phyloP scores from a whole-genome alignment of 1,139 yeast species.

The Sugiyamaella pinicola region DNA sequence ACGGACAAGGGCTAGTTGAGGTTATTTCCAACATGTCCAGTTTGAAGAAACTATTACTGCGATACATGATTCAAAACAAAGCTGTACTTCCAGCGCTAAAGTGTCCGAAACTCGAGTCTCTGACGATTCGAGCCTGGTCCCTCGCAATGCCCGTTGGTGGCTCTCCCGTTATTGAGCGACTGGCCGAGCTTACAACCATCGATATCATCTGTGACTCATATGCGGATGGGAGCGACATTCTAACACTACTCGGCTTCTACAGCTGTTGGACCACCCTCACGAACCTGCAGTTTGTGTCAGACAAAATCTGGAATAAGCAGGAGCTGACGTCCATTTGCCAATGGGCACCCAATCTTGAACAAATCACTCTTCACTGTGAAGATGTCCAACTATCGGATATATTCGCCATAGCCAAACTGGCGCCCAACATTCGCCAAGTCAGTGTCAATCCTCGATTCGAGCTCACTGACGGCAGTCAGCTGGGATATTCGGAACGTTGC shows the following conservation, averaged over 20 bases:
- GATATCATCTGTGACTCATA: constrained; percentile 8
- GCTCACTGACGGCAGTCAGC: background rate
- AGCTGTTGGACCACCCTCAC: constrained; percentile 2
- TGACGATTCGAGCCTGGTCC: constrained; percentile 8
- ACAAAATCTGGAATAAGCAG: constrained; percentile 3
- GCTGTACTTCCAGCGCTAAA: constrained; percentile 1
- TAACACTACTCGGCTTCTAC: constrained; percentile 3
- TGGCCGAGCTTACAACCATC: background rate
- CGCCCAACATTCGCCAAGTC: background rate
- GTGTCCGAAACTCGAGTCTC: constrained; percentile 2
- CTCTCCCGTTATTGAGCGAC: background rate
- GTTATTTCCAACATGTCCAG: constrained; percentile 2
- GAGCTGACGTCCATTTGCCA: constrained; percentile 2
- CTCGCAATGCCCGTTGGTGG: background rate
- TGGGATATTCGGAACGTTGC: constrained; percentile 3
- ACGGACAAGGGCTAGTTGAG: background rate
- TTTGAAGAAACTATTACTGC: constrained; percentile 1
- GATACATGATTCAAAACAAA: background rate
- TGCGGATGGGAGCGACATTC: background rate
- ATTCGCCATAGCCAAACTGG: background rate
- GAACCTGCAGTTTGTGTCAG: background rate
- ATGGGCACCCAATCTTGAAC: constrained; percentile 1
- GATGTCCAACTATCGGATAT: constrained; percentile 1
- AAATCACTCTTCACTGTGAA: constrained; percentile 1
- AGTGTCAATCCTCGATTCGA: constrained; percentile 4